A percentile compares a stretch with the other conserved stretches of the same genome.
phyloP scores from a whole-genome alignment of 306 rosid species.

The Quercus aquifolioides region DNA sequence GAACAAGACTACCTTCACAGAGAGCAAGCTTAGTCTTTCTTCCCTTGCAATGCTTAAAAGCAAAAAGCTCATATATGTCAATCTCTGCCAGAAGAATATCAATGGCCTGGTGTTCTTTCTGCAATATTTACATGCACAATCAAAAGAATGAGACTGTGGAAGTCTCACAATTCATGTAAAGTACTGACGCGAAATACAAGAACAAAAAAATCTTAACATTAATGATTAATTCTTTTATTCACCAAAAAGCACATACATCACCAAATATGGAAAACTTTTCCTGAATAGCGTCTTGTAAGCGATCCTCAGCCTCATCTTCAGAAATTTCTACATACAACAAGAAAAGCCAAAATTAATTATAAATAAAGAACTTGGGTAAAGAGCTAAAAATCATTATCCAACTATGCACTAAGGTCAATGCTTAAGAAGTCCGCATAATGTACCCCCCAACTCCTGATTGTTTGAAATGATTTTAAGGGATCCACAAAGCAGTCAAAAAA shows the following conservation, averaged over 20 bases:
- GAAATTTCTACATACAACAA: slow-evolving; percentile 38
- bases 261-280: slow-evolving; percentile 61
- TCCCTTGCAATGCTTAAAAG: slow-evolving; percentile 96
- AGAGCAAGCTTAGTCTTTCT: slow-evolving; percentile 93
- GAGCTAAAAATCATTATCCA: not conserved
- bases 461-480: not conserved
- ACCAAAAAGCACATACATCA: slow-evolving; percentile 41
- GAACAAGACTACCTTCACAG: slow-evolving; percentile 68
- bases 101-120: slow-evolving; percentile 98
- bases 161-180: not conserved
- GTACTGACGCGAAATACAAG: not conserved
- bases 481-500: not conserved
- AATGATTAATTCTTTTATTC: slow-evolving; percentile 13
- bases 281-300: slow-evolving; percentile 57
- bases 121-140: slow-evolving; percentile 35
- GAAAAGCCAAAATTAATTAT: not conserved
- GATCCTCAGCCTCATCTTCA: slow-evolving; percentile 62
- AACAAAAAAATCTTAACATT: slow-evolving; percentile 4
- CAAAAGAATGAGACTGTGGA: not conserved
- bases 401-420: not conserved
- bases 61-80: slow-evolving; percentile 95
- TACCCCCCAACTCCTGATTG: not conserved
- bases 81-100: slow-evolving; percentile 98
- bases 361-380: not conserved
- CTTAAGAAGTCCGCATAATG: not conserved